These are phyloP conservation scores for Rhytidiadelphus loreus DNA, from an alignment of 225 moss, liverwort and hornwort species.

Conservation along the genomic window DNA sequence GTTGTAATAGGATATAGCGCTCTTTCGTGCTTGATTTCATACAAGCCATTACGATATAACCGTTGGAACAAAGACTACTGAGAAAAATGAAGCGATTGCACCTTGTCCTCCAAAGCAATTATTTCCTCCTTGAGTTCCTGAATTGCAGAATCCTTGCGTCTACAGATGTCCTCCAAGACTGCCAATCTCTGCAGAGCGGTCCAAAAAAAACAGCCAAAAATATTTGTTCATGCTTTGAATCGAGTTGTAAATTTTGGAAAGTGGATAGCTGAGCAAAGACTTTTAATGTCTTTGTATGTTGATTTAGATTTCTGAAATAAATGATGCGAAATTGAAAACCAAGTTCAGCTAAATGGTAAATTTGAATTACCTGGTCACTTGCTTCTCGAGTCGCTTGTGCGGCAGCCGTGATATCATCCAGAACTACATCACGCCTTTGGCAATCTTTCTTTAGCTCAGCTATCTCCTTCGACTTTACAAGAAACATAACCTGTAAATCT, in stretches of 20 bases:
- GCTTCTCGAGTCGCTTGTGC: constrained; percentile 53
- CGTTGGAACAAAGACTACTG: background rate
- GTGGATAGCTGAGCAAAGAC: background rate
- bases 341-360: background rate
- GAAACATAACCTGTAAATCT: constrained; percentile 39
- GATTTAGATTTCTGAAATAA: background rate
- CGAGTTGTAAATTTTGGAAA: background rate
- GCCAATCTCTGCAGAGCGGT: constrained; percentile 33
- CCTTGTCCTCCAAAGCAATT: constrained; percentile 49
- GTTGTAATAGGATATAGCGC: background rate
- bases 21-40: background rate
- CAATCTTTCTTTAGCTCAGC: constrained; percentile 48
- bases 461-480: constrained; percentile 49
- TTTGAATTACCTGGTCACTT: constrained; percentile 34
- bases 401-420: constrained; percentile 54
- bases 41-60: background rate
- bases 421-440: constrained; percentile 31
- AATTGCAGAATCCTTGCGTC: constrained; percentile 50
- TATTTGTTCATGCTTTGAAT: background rate
- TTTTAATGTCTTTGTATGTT: background rate
- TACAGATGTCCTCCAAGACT: constrained; percentile 54
- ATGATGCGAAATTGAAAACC: background rate
- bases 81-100: background rate
- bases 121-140: constrained; percentile 50
- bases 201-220: background rate